These are phyloP conservation scores for Millerozyma miso DNA, from an alignment of 805 yeast genomes.

Conservation along the genomic window DNA sequence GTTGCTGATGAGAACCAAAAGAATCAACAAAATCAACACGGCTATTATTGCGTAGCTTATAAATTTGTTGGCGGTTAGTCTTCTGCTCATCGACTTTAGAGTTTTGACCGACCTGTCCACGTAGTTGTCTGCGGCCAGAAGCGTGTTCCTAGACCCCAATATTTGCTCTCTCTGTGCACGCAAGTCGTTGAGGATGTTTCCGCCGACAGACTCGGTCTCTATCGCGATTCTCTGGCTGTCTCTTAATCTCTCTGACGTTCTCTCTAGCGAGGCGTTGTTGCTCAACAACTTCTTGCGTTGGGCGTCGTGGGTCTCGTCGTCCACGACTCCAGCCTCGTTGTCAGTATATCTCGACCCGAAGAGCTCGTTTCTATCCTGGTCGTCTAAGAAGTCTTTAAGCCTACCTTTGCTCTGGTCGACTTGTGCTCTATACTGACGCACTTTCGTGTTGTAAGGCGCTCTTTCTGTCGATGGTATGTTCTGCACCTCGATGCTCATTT, in stretches of 20 bases:
- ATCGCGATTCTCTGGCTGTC: constrained; percentile 88
- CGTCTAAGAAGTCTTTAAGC: constrained; percentile 57
- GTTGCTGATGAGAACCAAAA: constrained; percentile 80
- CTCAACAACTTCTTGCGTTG: constrained; percentile 80
- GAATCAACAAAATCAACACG: constrained; percentile 73
- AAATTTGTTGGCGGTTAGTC: constrained; percentile 86
- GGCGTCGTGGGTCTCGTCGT: constrained; percentile 39
- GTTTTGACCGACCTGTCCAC: constrained; percentile 89
- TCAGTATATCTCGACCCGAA: constrained; percentile 56
- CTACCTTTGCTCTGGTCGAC: constrained; percentile 53
- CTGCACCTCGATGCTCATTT: constrained; percentile 82
- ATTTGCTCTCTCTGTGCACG: constrained; percentile 93
- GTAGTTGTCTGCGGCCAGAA: constrained; percentile 86
- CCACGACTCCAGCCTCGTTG: constrained; percentile 22
- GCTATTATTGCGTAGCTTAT: constrained; percentile 90
- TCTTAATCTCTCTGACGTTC: constrained; percentile 75
- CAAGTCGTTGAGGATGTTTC: constrained; percentile 81
- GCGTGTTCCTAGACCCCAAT: constrained; percentile 75
- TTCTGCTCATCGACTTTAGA: constrained; percentile 83
- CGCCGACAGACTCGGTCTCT: constrained; percentile 90
- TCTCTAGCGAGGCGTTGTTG: constrained; percentile 75
- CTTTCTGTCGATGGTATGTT: constrained; percentile 73
- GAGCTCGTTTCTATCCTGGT: constrained; percentile 65
- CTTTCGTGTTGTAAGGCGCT: constrained; percentile 65
- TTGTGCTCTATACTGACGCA: constrained; percentile 66